Conservation (phyloP, 1,284 basidiomycete species). For the Papiliotrema fonsecae region DNA sequence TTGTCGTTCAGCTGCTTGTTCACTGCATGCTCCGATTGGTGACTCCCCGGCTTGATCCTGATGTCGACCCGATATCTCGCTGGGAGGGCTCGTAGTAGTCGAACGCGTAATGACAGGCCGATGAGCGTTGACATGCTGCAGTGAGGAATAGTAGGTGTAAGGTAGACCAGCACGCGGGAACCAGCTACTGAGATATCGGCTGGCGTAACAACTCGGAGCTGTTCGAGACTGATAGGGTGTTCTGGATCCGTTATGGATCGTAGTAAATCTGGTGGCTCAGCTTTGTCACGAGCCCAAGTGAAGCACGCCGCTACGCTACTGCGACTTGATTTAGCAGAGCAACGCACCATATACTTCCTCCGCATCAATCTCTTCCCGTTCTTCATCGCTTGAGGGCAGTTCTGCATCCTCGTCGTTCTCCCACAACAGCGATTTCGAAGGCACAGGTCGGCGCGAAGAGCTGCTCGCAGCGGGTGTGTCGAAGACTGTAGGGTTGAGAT, state of each 20-base stretch:
- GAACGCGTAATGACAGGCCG: slow-evolving; percentile 86
- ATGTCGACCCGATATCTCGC: slow-evolving; percentile 94
- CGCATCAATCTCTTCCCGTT: slow-evolving; percentile 51
- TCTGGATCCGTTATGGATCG: slow-evolving; percentile 94
- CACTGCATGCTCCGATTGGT: slow-evolving; percentile 90
- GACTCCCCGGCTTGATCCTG: slow-evolving; percentile 84
- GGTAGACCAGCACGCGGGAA: slow-evolving; percentile 76
- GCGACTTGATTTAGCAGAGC: no score
- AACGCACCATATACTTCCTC: slow-evolving; percentile 56
- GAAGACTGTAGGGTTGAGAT: slow-evolving; percentile 43
- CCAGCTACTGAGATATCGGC: slow-evolving; percentile 73
- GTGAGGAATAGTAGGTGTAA: slow-evolving; percentile 96
- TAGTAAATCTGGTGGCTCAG: slow-evolving; percentile 68
- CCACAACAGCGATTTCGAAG: slow-evolving; percentile 26
- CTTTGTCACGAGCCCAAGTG: no score
- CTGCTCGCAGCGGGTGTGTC: slow-evolving; percentile 18
- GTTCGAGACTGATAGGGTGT: slow-evolving; percentile 90
- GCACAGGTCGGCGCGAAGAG: slow-evolving; percentile 12
- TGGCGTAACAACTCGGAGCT: slow-evolving; percentile 89
- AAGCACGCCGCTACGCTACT: no score
- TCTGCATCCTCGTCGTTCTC: slow-evolving; percentile 52
- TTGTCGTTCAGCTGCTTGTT: slow-evolving; percentile 99
- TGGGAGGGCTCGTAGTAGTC: slow-evolving; percentile 84
- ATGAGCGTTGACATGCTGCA: slow-evolving; percentile 98
- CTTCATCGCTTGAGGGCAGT: slow-evolving; percentile 1